Conservation (phyloP, 768 basidiomycete genomes). For the Sporobolomyces phaffii region DNA sequence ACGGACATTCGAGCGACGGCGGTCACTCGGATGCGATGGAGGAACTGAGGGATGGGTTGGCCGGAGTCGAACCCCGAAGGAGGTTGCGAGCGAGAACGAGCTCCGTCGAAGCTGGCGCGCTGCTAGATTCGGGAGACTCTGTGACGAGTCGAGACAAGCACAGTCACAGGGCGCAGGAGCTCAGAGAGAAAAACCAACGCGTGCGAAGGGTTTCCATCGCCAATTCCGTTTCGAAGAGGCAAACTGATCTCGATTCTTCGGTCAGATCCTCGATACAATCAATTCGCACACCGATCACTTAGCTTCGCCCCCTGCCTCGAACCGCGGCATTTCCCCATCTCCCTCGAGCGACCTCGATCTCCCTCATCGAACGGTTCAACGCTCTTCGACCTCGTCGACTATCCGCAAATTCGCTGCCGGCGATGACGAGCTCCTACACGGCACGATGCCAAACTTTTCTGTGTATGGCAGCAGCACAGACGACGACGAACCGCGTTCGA, state of each 20-base stretch:
- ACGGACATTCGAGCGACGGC: background rate
- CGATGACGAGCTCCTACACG: conserved; percentile 1
- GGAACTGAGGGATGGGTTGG: background rate
- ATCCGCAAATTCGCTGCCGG: conserved; percentile 3
- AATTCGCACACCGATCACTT: background rate
- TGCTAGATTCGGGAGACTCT: no score
- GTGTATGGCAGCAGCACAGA: background rate
- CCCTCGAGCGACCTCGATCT: background rate
- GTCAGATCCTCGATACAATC: conserved; percentile 31
- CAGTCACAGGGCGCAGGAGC: background rate
- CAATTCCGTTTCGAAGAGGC: no score
- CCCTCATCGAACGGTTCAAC: background rate
- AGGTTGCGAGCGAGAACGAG: conserved; percentile 13
- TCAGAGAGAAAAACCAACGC: conserved; percentile 24
- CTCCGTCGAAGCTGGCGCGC: background rate
- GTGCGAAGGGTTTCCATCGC: no score
- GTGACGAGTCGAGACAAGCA: background rate
- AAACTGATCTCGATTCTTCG: background rate
- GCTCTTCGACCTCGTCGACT: conserved; percentile 22
- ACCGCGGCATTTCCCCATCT: background rate
- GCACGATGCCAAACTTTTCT: background rate
- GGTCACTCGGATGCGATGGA: background rate
- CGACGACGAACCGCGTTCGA: background rate
- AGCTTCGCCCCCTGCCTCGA: background rate
- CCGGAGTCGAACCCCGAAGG: background rate